Conservation (phyloP, 2,329 filamentous ascomycete genomes). For the Apiospora hydei region DNA sequence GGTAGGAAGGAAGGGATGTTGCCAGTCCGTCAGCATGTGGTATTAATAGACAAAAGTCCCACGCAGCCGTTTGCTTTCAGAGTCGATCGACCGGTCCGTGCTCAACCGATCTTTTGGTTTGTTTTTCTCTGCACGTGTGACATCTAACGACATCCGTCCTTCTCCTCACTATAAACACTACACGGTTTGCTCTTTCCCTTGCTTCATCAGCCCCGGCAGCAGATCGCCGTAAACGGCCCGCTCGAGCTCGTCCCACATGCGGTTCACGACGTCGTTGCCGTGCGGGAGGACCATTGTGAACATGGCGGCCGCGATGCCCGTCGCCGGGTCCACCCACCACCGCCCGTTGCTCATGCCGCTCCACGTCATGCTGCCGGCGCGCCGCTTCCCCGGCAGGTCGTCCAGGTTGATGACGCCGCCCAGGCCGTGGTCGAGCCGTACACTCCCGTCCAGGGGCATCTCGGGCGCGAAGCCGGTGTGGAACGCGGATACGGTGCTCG, state of each 20-base stretch:
- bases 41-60: constrained; percentile 21
- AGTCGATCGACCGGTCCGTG: neutral
- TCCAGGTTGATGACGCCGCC: constrained; percentile 49
- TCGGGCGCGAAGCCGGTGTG: constrained; percentile 46
- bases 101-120: neutral
- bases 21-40: constrained; percentile 15
- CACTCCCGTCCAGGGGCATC: constrained; percentile 35
- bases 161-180: neutral
- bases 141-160: neutral
- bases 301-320: constrained; percentile 50
- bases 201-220: neutral
- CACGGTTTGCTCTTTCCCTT: neutral
- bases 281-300: constrained; percentile 49
- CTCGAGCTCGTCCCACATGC: constrained; percentile 50
- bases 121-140: neutral
- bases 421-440: constrained; percentile 45
- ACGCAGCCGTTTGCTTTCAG: neutral
- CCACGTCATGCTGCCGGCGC: constrained; percentile 53
- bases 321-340: constrained; percentile 50
- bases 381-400: constrained; percentile 49
- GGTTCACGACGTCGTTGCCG: constrained; percentile 45
- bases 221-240: constrained; percentile 45
- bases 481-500: constrained; percentile 28
- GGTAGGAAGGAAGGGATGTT: neutral
- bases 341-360: constrained; percentile 50